Evolutionary conservation across 768 basidiomycete genomes (phyloP).

Genomic region (Tylopilus balloui): DNA sequence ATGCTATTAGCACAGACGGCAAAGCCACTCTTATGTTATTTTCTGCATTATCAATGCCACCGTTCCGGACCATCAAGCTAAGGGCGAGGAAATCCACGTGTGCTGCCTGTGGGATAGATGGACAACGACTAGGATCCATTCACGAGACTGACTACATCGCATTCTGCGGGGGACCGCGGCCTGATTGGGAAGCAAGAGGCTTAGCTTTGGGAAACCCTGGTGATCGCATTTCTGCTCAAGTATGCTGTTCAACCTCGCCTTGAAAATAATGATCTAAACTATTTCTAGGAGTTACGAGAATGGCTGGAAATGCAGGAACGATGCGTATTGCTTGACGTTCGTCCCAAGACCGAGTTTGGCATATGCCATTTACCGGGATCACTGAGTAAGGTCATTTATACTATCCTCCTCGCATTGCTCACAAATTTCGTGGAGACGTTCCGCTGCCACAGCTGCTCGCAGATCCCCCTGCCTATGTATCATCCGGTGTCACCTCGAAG

Average conservation of each 20-base stretch:
- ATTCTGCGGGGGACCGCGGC: slow-evolving; percentile 74
- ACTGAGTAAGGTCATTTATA: slow-evolving; percentile 49
- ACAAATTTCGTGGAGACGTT: slow-evolving; percentile 51
- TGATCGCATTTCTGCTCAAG: slow-evolving; percentile 43
- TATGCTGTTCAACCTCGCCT: slow-evolving; percentile 17
- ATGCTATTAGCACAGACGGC: slow-evolving; percentile 39
- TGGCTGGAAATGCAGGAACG: slow-evolving; percentile 31
- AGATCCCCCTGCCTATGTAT: slow-evolving; percentile 48
- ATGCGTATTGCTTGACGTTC: slow-evolving; percentile 66
- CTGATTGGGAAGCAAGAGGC: slow-evolving; percentile 63
- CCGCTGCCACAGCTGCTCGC: slow-evolving; percentile 63
- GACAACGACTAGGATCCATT: slow-evolving; percentile 41
- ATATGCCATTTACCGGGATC: slow-evolving; percentile 80
- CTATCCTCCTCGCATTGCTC: neutral
- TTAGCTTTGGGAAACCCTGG: slow-evolving; percentile 38
- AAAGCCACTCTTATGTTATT: slow-evolving; percentile 68
- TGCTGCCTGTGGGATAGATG: slow-evolving; percentile 64
- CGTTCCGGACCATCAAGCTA: slow-evolving; percentile 83
- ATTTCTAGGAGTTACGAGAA: slow-evolving; percentile 45
- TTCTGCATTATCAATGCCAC: slow-evolving; percentile 62
- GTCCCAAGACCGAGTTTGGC: slow-evolving; percentile 73
- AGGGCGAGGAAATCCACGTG: slow-evolving; percentile 68
- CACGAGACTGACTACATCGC: slow-evolving; percentile 72
- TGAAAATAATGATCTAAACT: neutral
- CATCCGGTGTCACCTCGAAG: slow-evolving; percentile 23